Conservation (phyloP, 495 filamentous ascomycete species). For the Neurospora sp. region DNA sequence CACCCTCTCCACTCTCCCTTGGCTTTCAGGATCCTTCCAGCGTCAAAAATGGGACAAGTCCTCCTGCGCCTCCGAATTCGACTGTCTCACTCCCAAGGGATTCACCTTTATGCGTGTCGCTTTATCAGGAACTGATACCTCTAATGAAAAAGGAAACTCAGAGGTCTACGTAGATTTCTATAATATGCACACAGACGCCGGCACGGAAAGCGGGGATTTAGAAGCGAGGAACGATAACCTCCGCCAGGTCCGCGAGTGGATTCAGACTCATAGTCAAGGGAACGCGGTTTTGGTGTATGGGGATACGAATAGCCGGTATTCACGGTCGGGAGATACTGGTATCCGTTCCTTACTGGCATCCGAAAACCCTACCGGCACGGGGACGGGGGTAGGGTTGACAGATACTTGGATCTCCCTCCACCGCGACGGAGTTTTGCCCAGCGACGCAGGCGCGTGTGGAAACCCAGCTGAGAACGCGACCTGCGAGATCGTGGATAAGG, state of each 20-base stretch:
- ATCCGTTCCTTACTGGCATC: constrained; percentile 29
- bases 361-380: constrained; percentile 15
- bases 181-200: constrained; percentile 55
- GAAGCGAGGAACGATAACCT: constrained; percentile 44
- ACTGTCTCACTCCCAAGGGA: no score
- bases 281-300: constrained; percentile 51
- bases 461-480: constrained; percentile 36
- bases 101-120: no score
- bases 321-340: constrained; percentile 39
- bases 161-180: constrained; percentile 46
- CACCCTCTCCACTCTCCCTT: no score
- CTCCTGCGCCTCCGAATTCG: no score
- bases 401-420: constrained; percentile 46
- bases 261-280: constrained; percentile 39
- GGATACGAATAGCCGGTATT: constrained; percentile 51
- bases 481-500: constrained; percentile 57
- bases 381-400: constrained; percentile 25
- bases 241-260: constrained; percentile 44
- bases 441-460: constrained; percentile 33
- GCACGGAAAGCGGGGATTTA: constrained; percentile 37
- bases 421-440: constrained; percentile 33
- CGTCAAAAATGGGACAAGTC: no score
- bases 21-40: no score
- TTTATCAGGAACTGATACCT: neutral
- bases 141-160: constrained; percentile 4